Evolutionary conservation across 2,329 filamentous ascomycete species (phyloP).

Genomic region (Sporothrix phasma): DNA sequence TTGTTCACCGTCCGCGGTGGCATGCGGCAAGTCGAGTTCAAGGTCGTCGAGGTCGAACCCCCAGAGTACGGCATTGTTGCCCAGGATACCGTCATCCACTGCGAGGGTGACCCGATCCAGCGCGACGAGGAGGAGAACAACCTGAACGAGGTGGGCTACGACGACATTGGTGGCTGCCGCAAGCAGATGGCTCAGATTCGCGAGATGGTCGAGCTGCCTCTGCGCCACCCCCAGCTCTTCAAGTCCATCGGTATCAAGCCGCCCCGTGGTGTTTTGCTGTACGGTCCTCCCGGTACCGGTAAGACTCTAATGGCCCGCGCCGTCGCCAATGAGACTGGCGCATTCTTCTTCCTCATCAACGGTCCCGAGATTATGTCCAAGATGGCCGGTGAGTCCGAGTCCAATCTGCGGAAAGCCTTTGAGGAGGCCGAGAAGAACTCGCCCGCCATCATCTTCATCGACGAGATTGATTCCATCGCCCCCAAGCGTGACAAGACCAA

Average conservation of each 20-base stretch:
- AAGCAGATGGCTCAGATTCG: constrained; percentile 99
- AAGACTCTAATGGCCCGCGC: constrained; percentile 99
- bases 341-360: constrained; percentile 99
- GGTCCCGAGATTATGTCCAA: constrained; percentile 99
- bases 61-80: constrained; percentile 98
- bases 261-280: constrained; percentile 92
- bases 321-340: constrained; percentile 96
- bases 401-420: constrained; percentile 96
- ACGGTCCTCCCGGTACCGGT: constrained; percentile 94
- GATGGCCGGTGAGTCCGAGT: constrained; percentile 99
- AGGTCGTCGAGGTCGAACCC: constrained; percentile 96
- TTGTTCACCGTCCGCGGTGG: constrained; percentile 94
- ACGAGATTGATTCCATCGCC: constrained; percentile 98
- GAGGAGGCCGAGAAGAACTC: constrained; percentile 99
- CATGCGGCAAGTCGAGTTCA: constrained; percentile 99
- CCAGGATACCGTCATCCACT: constrained; percentile 98
- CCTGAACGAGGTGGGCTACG: constrained; percentile 96
- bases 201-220: constrained; percentile 93
- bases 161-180: constrained; percentile 97
- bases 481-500: constrained; percentile 99
- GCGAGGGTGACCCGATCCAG: constrained; percentile 91
- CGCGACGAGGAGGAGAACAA: constrained; percentile 99
- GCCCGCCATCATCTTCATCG: constrained; percentile 98
- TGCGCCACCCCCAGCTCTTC: constrained; percentile 96
- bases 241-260: constrained; percentile 99